These are phyloP conservation scores for Boletus sensibilis DNA, from an alignment of 768 basidiomycete genomes.

Conservation along the genomic window DNA sequence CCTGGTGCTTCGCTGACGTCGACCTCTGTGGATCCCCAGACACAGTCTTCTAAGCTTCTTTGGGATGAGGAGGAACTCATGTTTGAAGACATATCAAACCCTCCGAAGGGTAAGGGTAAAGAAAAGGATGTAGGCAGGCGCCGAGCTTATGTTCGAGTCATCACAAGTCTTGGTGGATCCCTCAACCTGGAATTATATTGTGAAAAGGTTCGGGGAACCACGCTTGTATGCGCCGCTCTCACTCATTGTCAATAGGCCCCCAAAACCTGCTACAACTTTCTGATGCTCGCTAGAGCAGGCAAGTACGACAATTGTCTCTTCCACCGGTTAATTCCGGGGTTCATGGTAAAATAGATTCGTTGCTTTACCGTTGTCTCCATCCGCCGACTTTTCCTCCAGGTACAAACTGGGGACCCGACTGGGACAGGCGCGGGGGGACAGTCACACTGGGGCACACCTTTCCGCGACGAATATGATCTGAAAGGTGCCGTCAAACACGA, in stretches of 20 bases:
- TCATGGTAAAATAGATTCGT: slow-evolving; percentile 65
- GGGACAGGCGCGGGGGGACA: slow-evolving; percentile 94
- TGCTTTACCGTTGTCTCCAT: neutral
- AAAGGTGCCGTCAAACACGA: slow-evolving; percentile 90
- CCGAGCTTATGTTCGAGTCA: slow-evolving; percentile 92
- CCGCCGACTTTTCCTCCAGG: slow-evolving; percentile 42
- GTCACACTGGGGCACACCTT: slow-evolving; percentile 93
- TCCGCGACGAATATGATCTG: slow-evolving; percentile 89
- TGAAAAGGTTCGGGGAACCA: slow-evolving; percentile 60
- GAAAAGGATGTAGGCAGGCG: slow-evolving; percentile 91
- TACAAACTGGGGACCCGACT: slow-evolving; percentile 98
- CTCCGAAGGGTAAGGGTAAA: slow-evolving; percentile 82
- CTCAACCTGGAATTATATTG: slow-evolving; percentile 84
- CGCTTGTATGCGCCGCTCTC: neutral
- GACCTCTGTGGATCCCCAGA: slow-evolving; percentile 81
- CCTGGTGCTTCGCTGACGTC: slow-evolving; percentile 93
- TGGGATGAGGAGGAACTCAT: slow-evolving; percentile 99
- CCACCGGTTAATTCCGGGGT: slow-evolving; percentile 90
- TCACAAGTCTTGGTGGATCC: slow-evolving; percentile 89
- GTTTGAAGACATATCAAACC: slow-evolving; percentile 90
- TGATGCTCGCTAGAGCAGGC: slow-evolving; percentile 87
- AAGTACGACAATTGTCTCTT: slow-evolving; percentile 91
- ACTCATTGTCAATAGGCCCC: slow-evolving; percentile 64
- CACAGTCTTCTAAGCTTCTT: slow-evolving; percentile 67
- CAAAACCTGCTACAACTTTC: slow-evolving; percentile 97